A percentile compares a stretch with the other conserved stretches of the same genome.
Evolutionary conservation across 1,284 basidiomycete species (phyloP).

Genomic region (Volvariella surrecta): DNA sequence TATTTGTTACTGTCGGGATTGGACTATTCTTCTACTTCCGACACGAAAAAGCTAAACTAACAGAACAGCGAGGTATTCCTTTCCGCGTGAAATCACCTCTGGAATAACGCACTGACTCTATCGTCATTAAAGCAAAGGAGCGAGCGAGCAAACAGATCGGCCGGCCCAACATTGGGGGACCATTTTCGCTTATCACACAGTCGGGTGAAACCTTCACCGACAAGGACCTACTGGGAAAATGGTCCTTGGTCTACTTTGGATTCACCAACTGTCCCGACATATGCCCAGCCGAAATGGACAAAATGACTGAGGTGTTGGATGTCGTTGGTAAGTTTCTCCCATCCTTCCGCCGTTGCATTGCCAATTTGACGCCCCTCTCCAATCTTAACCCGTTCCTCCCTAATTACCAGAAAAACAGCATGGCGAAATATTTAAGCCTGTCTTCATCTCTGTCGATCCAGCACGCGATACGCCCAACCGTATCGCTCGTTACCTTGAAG

Average conservation of each 20-base stretch:
- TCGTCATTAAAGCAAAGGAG: constrained; percentile 58
- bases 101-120: too few species aligned
- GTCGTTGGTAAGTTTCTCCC: constrained; percentile 48
- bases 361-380: background rate
- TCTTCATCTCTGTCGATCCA: constrained; percentile 96
- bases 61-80: constrained; percentile 72
- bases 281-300: constrained; percentile 97
- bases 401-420: constrained; percentile 51
- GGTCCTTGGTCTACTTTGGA: constrained; percentile 92
- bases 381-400: too few species aligned
- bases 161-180: constrained; percentile 81
- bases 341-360: constrained; percentile 1
- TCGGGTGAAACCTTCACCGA: constrained; percentile 70
- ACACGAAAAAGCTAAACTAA: constrained; percentile 76
- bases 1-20: constrained; percentile 79
- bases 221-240: constrained; percentile 77
- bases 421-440: constrained; percentile 61
- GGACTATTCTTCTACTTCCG: constrained; percentile 88
- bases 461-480: constrained; percentile 75
- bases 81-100: too few species aligned
- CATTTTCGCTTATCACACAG: constrained; percentile 74
- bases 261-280: constrained; percentile 99
- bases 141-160: constrained; percentile 50
- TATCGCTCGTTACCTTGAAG: constrained; percentile 55
- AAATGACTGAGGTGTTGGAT: constrained; percentile 82